phyloP scores from a whole-genome alignment of 306 rosid genomes.

The Cucurbita moschata region DNA sequence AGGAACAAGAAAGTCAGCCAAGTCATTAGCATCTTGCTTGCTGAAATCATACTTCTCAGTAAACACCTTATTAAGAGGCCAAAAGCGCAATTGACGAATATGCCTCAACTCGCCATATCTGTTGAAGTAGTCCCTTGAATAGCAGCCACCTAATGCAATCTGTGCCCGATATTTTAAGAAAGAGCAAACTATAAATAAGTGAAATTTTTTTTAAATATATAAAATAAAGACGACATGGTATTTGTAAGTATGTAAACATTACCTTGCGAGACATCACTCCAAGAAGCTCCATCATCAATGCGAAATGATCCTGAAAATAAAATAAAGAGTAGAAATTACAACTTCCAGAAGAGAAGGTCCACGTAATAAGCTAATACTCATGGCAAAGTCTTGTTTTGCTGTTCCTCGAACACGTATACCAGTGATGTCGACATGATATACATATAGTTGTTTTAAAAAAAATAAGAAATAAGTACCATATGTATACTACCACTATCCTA shows the following conservation, averaged over 20 bases:
- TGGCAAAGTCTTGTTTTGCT: not conserved
- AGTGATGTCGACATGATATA: not conserved
- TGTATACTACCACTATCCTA: not conserved
- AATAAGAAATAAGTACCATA: not conserved
- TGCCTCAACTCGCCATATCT: constrained; percentile 68
- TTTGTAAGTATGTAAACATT: too few relatives aligned
- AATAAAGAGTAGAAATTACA: not conserved
- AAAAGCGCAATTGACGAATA: constrained; percentile 57
- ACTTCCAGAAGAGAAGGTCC: not conserved
- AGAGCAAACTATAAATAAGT: too few relatives aligned
- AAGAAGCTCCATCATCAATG: constrained; percentile 89
- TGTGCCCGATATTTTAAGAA: constrained; percentile 17
- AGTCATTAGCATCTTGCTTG: constrained; percentile 52
- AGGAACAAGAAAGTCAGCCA: constrained; percentile 50
- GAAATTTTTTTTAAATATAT: too few relatives aligned
- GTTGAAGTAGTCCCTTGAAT: constrained; percentile 71
- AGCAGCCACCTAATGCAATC: constrained; percentile 78
- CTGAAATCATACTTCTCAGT: constrained; percentile 58
- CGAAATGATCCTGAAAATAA: constrained; percentile 55
- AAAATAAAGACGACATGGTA: too few relatives aligned
- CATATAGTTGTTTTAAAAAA: not conserved
- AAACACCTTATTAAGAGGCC: constrained; percentile 73
- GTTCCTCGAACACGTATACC: not conserved
- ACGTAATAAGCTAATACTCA: not conserved
- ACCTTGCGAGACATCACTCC: constrained; percentile 84